Evolutionary conservation across 2,329 filamentous ascomycete genomes (phyloP), one percentile per base, ranked within the genome.

Genomic region (Alternaria ventricosa): DNA sequence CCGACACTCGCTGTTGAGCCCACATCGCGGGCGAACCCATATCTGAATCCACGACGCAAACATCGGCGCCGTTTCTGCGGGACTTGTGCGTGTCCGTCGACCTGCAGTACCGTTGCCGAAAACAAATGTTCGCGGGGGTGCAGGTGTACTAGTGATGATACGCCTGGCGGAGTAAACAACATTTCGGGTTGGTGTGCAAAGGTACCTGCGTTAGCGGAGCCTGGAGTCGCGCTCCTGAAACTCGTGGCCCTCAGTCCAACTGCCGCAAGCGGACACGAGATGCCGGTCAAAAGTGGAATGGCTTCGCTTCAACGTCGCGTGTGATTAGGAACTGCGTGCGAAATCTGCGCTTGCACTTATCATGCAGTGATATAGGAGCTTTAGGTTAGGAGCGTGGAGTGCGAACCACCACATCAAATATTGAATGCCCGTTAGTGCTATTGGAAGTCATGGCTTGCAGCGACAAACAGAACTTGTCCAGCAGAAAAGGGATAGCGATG

Each of bases 141-240:
- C 30, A 46, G 36, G 46, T 20, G 55, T 57, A 53, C 55, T 53
- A 58, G 56, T 61, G 55, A 70, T 75, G 71, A 69, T 69, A 63
- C 66, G 66, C 67, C 61, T 50, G 61, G 27, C 77, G 77, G 76
- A 75, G 74, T 67, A 78, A 76, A 71, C 66, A 67, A 70, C 75
- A 46, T 56, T 74, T 78, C 75, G 64, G 77, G 73, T 69, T 62
- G 65, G 67, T 69, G 51, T 54, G 69, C 58, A 45, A 59, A 65
- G 68, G 78, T 79, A 79, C 78, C 78, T 79, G 77, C 78, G 70
- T 75, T 79, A 79, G 78, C 68, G 70, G 68, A 67, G 65, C 58
- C 60, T 43, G 63, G 63, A 68, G 60, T 66, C 58, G 65, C 66
- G 60, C 55, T 69, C 67, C 73, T 78, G 77, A 79, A 78, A 79